Evolutionary conservation across 192 early-diverging fungal species (phyloP).

Genomic region (Backusella tarrabulga): DNA sequence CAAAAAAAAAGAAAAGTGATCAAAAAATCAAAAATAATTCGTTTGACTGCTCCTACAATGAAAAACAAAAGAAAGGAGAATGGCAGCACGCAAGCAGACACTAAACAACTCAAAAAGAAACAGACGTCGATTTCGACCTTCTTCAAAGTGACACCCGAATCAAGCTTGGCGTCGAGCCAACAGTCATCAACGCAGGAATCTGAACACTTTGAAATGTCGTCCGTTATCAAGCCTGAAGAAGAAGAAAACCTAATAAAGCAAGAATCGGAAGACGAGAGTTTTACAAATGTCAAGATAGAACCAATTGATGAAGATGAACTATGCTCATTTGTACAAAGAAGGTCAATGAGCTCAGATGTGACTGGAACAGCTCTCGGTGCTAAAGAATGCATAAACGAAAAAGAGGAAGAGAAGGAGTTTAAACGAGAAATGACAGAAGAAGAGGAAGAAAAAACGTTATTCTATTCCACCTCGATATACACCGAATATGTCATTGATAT

Average conservation of each 20-base stretch:
- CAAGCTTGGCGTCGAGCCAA: not conserved
- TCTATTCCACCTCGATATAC: constrained; percentile 34
- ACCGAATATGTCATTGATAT: constrained; percentile 39
- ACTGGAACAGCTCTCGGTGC: not conserved
- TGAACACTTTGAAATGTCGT: not conserved
- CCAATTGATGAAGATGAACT: not conserved
- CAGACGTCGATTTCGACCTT: not conserved
- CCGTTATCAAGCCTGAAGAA: not conserved
- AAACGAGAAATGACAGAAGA: not conserved
- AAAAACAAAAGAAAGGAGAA: not conserved
- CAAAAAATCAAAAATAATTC: no score
- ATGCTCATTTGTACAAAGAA: not conserved
- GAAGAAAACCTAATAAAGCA: not conserved
- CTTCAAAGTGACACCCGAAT: not conserved
- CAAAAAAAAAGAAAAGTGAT: no score
- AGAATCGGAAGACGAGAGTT: not conserved
- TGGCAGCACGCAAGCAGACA: not conserved
- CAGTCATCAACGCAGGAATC: not conserved
- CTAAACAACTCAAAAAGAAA: not conserved
- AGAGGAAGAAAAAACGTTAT: not conserved
- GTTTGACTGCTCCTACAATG: not conserved
- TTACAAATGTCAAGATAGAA: not conserved
- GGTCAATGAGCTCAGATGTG: not conserved
- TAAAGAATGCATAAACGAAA: not conserved
- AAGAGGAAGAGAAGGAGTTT: not conserved